Conservation (phyloP, 345 rosid species). For the Carallia brachiata region DNA sequence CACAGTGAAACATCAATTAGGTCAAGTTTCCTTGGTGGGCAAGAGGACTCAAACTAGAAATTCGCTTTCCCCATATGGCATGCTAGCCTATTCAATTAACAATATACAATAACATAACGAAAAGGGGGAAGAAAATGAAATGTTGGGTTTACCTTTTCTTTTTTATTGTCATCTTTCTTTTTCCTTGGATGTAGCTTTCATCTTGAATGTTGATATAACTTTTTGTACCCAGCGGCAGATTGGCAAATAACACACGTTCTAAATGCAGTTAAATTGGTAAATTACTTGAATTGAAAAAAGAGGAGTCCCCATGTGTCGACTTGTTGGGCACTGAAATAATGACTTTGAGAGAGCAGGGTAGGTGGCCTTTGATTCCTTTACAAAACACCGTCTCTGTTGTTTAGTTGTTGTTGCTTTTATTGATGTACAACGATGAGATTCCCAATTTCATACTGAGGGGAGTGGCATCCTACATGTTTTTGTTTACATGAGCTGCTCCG, state of each 20-base stretch:
- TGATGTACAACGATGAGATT: conserved; percentile 36
- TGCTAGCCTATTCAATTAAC: no score
- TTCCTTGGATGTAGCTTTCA: neutral
- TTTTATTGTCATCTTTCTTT: no score
- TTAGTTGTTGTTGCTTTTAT: conserved; percentile 13
- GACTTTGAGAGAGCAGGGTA: conserved; percentile 23
- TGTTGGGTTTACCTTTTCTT: no score
- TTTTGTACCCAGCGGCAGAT: neutral
- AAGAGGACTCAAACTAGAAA: neutral
- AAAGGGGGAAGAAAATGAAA: neutral
- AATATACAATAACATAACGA: neutral
- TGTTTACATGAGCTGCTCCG: neutral
- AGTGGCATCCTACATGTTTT: conserved; percentile 37
- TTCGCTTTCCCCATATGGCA: neutral
- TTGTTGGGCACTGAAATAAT: conserved; percentile 17
- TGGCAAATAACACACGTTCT: neutral
- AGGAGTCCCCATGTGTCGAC: conserved; percentile 30
- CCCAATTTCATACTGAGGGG: conserved; percentile 18
- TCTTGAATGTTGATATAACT: no score
- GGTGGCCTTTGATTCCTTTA: conserved; percentile 8
- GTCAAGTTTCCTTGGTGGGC: neutral
- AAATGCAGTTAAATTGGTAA: neutral
- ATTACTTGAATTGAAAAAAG: neutral
- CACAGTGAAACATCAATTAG: neutral
- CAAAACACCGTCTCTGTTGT: neutral